Evolutionary conservation across 768 basidiomycete genomes (phyloP).

Genomic region (Tephrocybe sp.): DNA sequence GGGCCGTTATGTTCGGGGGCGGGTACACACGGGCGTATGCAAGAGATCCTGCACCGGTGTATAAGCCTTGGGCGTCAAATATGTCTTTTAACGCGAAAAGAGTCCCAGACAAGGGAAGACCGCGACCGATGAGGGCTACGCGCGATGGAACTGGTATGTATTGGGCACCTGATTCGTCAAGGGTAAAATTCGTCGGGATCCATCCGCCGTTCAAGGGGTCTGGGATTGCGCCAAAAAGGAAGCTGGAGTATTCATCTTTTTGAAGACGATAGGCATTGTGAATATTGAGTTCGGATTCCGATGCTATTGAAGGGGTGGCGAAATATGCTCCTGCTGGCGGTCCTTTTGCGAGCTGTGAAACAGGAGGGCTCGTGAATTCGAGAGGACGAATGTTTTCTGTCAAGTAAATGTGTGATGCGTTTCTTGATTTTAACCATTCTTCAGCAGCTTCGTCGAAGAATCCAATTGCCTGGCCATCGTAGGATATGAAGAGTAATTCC

Average conservation of each 20-base stretch:
- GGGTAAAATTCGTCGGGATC: constrained; percentile 29
- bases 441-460: constrained; percentile 24
- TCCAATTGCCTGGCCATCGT: constrained; percentile 21
- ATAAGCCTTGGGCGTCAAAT: constrained; percentile 30
- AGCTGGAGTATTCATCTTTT: constrained; percentile 40
- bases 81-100: constrained; percentile 51
- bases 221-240: constrained; percentile 41
- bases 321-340: constrained; percentile 29
- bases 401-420: constrained; percentile 22
- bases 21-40: constrained; percentile 32
- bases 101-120: constrained; percentile 37
- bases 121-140: constrained; percentile 29
- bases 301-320: constrained; percentile 8
- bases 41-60: constrained; percentile 32
- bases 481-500: constrained; percentile 26
- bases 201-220: constrained; percentile 31
- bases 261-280: constrained; percentile 35
- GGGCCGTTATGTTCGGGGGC: constrained; percentile 30
- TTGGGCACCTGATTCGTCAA: constrained; percentile 19
- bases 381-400: constrained; percentile 18
- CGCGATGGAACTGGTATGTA: constrained; percentile 51
- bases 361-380: constrained; percentile 8
- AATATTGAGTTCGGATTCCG: constrained; percentile 7
- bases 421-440: constrained; percentile 23
- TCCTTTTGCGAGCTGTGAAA: constrained; percentile 16